phyloP scores from a whole-genome alignment of 495 filamentous ascomycete species.

The Annulohypoxylon moriforme region DNA sequence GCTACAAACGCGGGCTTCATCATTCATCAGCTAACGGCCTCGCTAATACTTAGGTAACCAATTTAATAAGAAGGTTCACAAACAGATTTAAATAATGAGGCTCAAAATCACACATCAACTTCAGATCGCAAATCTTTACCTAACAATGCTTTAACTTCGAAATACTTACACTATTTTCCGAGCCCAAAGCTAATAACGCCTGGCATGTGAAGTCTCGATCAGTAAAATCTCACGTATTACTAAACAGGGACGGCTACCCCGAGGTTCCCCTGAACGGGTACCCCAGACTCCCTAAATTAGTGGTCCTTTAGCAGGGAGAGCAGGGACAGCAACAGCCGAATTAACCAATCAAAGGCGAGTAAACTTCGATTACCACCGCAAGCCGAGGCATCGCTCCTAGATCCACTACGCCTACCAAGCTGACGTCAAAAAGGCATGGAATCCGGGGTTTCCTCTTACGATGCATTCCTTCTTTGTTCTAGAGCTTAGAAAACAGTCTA shows the following conservation, averaged over 20 bases:
- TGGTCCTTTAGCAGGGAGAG: not conserved
- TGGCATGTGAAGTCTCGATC: conserved; percentile 5
- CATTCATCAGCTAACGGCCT: not conserved
- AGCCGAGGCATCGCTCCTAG: conserved; percentile 37
- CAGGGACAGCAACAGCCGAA: conserved; percentile 1
- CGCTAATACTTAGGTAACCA: not conserved
- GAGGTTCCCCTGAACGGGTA: not conserved
- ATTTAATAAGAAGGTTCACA: not conserved
- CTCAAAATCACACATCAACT: not conserved
- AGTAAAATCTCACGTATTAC: conserved; percentile 1
- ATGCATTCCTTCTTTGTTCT: conserved; percentile 10
- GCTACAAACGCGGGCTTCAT: not conserved
- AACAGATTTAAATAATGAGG: not conserved
- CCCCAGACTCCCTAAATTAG: conserved; percentile 2
- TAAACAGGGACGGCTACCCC: conserved; percentile 1
- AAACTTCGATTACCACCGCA: conserved; percentile 25
- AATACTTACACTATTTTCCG: not conserved
- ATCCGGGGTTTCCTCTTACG: not conserved
- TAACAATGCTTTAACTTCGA: not conserved
- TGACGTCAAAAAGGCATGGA: conserved; percentile 20
- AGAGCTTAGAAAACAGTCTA: not conserved
- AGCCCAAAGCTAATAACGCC: not conserved
- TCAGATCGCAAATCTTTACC: not conserved
- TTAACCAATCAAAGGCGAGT: conserved; percentile 26
- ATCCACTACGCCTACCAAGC: conserved; percentile 2